A percentile compares a stretch with the other conserved stretches of the same genome.
These are phyloP conservation scores for Laguncularia racemosa DNA, from an alignment of 345 rosid species.

Conservation along the genomic window DNA sequence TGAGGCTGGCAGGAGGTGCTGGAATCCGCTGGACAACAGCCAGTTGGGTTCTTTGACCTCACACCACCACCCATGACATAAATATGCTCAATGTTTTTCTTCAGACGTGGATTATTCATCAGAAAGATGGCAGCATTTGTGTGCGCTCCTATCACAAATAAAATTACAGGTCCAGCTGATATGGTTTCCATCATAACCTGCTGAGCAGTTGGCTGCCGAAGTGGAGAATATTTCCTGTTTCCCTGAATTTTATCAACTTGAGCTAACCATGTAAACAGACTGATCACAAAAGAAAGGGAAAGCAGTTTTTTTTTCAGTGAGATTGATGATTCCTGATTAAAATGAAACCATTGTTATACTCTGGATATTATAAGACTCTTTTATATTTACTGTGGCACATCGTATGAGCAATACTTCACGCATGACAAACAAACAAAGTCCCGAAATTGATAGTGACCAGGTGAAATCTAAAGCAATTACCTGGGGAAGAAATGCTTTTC, in stretches of 20 bases:
- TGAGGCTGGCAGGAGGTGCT: conserved; percentile 36
- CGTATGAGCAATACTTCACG: too few relatives aligned
- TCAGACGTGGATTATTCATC: conserved; percentile 67
- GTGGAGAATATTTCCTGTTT: conserved; percentile 63
- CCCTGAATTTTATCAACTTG: conserved; percentile 42
- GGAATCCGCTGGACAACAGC: conserved; percentile 52
- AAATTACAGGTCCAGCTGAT: conserved; percentile 61
- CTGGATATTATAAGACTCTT: too few relatives aligned
- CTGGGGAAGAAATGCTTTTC: conserved; percentile 85
- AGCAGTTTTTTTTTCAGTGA: too few relatives aligned
- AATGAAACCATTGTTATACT: too few relatives aligned
- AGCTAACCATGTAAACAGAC: neutral
- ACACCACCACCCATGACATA: conserved; percentile 92
- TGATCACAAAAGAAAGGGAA: too few relatives aligned
- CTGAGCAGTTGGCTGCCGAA: conserved; percentile 69
- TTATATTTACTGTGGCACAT: too few relatives aligned
- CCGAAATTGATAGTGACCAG: too few relatives aligned
- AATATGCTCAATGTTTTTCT: conserved; percentile 66
- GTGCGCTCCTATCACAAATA: conserved; percentile 56
- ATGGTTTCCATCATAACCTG: conserved; percentile 61
- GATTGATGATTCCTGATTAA: too few relatives aligned
- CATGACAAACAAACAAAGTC: too few relatives aligned
- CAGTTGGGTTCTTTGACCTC: conserved; percentile 51
- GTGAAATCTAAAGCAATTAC: neutral
- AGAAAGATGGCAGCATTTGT: conserved; percentile 74